Percentiles rank a stretch among this genome's conserved stretches.
Evolutionary conservation across 345 rosid species (phyloP).

Genomic region (Citrus australasica): DNA sequence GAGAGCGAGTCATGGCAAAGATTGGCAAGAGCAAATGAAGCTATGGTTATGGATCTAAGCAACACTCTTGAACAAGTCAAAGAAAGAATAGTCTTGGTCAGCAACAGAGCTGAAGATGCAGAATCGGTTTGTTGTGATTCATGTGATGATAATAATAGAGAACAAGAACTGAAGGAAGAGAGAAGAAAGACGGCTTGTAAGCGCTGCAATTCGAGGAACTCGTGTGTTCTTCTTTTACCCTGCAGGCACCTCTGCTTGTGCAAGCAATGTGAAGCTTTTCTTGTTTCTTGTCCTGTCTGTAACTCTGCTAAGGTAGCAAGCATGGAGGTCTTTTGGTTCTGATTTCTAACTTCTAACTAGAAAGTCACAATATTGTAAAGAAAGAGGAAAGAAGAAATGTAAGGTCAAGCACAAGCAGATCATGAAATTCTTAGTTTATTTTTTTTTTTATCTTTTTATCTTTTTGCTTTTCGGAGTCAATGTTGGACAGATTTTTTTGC

Average conservation of each 20-base stretch:
- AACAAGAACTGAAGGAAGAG: not conserved
- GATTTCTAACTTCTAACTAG: conserved; percentile 3
- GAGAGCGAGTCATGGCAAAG: conserved; percentile 35
- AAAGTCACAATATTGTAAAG: not conserved
- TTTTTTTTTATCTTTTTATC: no score
- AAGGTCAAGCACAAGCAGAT: no score
- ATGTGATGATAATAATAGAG: not conserved
- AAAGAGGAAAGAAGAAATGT: not conserved
- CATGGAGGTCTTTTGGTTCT: conserved; percentile 43
- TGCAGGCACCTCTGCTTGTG: conserved; percentile 68
- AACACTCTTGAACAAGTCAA: conserved; percentile 26
- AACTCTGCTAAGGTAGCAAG: conserved; percentile 46
- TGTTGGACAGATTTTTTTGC: not conserved
- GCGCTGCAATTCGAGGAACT: conserved; percentile 23
- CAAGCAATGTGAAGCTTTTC: conserved; percentile 44
- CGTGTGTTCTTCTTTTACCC: conserved; percentile 55
- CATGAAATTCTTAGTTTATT: no score
- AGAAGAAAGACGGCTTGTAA: conserved; percentile 19
- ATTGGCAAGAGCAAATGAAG: conserved; percentile 34
- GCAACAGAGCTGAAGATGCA: conserved; percentile 24
- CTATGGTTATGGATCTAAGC: conserved; percentile 30
- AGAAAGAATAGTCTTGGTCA: not conserved
- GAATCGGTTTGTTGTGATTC: conserved; percentile 24
- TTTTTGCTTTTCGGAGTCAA: not conserved
- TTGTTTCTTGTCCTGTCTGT: conserved; percentile 55